Percentiles rank a stretch among this genome's conserved stretches.
Evolutionary conservation across 768 basidiomycete species (phyloP).

Genomic region (Daedaleopsis nitida): DNA sequence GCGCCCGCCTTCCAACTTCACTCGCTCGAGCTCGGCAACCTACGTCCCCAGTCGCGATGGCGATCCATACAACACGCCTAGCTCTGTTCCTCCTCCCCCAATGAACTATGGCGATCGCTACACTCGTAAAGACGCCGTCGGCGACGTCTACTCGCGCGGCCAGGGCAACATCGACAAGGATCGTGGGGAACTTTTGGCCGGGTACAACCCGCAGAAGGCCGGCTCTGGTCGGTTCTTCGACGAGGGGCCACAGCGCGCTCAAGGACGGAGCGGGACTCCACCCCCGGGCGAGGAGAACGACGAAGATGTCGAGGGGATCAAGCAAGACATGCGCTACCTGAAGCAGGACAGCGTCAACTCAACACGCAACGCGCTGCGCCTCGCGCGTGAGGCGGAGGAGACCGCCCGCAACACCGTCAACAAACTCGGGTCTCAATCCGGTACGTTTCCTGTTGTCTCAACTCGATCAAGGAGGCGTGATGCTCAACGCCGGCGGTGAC

Average conservation of each 20-base stretch:
- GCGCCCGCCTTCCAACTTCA: slow-evolving; percentile 37
- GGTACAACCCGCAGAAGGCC: slow-evolving; percentile 61
- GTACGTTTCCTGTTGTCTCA: slow-evolving; percentile 43
- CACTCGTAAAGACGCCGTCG: slow-evolving; percentile 53
- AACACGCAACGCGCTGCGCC: slow-evolving; percentile 87
- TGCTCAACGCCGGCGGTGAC: not conserved
- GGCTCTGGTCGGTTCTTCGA: slow-evolving; percentile 66
- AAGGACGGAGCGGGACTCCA: slow-evolving; percentile 39
- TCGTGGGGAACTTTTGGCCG: slow-evolving; percentile 74
- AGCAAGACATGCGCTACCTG: slow-evolving; percentile 81
- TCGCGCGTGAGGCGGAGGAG: slow-evolving; percentile 97
- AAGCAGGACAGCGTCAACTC: slow-evolving; percentile 93
- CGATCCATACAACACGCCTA: slow-evolving; percentile 48
- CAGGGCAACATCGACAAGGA: slow-evolving; percentile 61
- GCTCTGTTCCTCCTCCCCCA: slow-evolving; percentile 18
- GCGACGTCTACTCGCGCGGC: slow-evolving; percentile 69
- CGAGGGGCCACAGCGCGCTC: slow-evolving; percentile 49
- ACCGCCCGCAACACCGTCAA: slow-evolving; percentile 83
- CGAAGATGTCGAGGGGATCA: slow-evolving; percentile 93
- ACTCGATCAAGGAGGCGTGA: not conserved
- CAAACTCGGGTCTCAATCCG: slow-evolving; percentile 91
- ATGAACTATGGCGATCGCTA: slow-evolving; percentile 43
- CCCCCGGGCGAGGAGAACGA: slow-evolving; percentile 73
- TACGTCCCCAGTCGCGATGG: slow-evolving; percentile 74
- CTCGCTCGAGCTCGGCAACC: slow-evolving; percentile 57